These are phyloP conservation scores for Rhinocladiella mackenziei DNA, from an alignment of 2,329 filamentous ascomycete genomes.

Conservation along the genomic window DNA sequence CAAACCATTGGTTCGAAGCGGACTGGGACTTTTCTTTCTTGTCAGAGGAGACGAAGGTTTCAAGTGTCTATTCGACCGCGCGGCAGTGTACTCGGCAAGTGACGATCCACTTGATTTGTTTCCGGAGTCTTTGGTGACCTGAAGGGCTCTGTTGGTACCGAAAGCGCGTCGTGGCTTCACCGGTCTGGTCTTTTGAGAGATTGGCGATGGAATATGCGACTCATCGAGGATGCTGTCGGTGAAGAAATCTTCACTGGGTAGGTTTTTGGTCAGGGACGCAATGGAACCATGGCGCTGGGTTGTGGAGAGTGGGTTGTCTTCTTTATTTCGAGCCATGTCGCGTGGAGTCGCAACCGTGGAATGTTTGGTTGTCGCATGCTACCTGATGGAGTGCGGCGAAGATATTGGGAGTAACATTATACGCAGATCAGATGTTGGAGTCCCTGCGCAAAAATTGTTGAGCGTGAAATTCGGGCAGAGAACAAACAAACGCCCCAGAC, in stretches of 20 bases:
- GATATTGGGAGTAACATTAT: slow-evolving; percentile 1
- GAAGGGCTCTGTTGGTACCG: slow-evolving; percentile 38
- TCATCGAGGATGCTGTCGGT: slow-evolving; percentile 30
- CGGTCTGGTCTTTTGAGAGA: slow-evolving; percentile 13
- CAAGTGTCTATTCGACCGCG: slow-evolving; percentile 17
- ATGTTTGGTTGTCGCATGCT: slow-evolving; percentile 12
- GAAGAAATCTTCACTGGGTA: slow-evolving; percentile 28
- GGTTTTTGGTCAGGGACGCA: slow-evolving; percentile 8
- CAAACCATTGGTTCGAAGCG: slow-evolving; percentile 16
- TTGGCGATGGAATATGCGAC: slow-evolving; percentile 26
- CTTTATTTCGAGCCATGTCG: slow-evolving; percentile 27
- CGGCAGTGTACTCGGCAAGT: slow-evolving; percentile 20
- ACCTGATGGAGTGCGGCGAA: slow-evolving; percentile 6
- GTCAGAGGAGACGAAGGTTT: slow-evolving; percentile 16
- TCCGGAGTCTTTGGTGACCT: slow-evolving; percentile 39
- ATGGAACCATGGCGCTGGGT: slow-evolving; percentile 15
- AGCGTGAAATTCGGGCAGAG: slow-evolving; percentile 1
- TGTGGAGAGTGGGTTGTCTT: slow-evolving; percentile 24
- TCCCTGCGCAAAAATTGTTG: slow-evolving; percentile 1
- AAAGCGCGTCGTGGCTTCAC: slow-evolving; percentile 34
- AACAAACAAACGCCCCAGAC: slow-evolving; percentile 20
- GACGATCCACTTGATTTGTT: slow-evolving; percentile 27
- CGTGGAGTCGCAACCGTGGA: slow-evolving; percentile 18
- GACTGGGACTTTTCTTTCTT: slow-evolving; percentile 34
- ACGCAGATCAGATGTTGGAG: neutral